Base-by-base conservation (phyloP, 1,139 yeast genomes). In the Pichia cactophila region DNA sequence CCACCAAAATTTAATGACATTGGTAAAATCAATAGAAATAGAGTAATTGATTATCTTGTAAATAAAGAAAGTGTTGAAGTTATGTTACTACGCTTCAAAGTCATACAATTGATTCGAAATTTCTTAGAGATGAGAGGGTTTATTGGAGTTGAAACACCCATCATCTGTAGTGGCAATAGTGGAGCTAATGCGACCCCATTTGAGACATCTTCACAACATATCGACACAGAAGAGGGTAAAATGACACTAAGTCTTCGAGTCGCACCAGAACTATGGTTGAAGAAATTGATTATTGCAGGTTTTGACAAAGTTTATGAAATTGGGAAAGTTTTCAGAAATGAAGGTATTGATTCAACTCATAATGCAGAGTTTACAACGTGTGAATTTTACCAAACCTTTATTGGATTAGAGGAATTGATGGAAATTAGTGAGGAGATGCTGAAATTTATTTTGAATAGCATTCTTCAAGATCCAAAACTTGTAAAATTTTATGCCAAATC, bases 291-390 rank as follows among this genome's bases (percentile, higher is more conserved):
- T 2, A 80, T 90, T 41, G 74, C 86, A 5, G 98, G 98, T 2
- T 80, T 90, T 60, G 96, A 89, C 55, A 79, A 77, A 57, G 82
- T 92, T 6, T 92, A 80, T 67, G 98, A 92, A 62, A 78, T 92
- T 45, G 97, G 97, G 0, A 77, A 77, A 50, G 82, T 77, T 45
- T 92, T 90, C 64, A 73, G 98, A 56, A 92, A 92, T 61, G 98
- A 92, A 67, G 97, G 97, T 5, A 74, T 90, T 43, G 97, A 92
- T 64, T 75, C 83, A 50, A 87, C 96, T 1, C 98, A 92, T 64
- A 92, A 92, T 69, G 97, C 97, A 0, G 98, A 92, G 65, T 92
- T 90, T 62, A 83, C 96, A 16, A 81, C 92, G 12, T 89, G 97
- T 69, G 98, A 92, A 66, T 89, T 90, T 62, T 92, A 92, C 65